Percentiles rank a stretch among this genome's conserved stretches.
phyloP scores from a whole-genome alignment of 225 moss, liverwort and hornwort genomes.

The Polytrichum commune region DNA sequence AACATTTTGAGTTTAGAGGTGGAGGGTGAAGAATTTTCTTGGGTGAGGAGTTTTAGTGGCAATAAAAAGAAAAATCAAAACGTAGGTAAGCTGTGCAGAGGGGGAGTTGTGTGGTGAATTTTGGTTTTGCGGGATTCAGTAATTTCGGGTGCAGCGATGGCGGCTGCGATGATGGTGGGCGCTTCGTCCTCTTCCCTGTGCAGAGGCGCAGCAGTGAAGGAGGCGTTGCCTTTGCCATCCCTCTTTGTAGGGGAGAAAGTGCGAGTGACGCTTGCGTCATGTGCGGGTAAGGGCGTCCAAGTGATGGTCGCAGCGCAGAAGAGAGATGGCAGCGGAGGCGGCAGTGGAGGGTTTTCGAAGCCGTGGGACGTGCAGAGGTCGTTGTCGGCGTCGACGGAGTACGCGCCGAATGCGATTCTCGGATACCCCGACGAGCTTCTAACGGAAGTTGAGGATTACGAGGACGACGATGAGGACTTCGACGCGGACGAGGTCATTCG shows the following conservation, averaged over 20 bases:
- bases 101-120: too few relatives aligned
- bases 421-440: conserved; percentile 28
- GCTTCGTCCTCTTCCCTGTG: neutral
- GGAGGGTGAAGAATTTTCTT: too few relatives aligned
- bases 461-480: conserved; percentile 23
- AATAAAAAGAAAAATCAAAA: too few relatives aligned
- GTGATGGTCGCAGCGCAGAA: conserved; percentile 17
- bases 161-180: conserved; percentile 23
- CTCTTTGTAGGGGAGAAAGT: conserved; percentile 27
- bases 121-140: too few relatives aligned
- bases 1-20: too few relatives aligned
- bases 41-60: too few relatives aligned
- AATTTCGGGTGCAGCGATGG: conserved; percentile 13
- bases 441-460: conserved; percentile 27
- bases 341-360: neutral
- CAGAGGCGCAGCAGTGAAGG: conserved; percentile 9
- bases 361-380: conserved; percentile 25
- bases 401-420: conserved; percentile 35
- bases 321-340: conserved; percentile 5
- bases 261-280: conserved; percentile 18
- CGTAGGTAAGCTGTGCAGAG: too few relatives aligned
- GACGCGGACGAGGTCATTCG: conserved; percentile 31
- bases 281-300: conserved; percentile 14
- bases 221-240: conserved; percentile 7
- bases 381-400: conserved; percentile 12